Evolutionary conservation across 2,329 filamentous ascomycete genomes (phyloP), one percentile per base, ranked within the genome.

Genomic region (Fusarium sp.): DNA sequence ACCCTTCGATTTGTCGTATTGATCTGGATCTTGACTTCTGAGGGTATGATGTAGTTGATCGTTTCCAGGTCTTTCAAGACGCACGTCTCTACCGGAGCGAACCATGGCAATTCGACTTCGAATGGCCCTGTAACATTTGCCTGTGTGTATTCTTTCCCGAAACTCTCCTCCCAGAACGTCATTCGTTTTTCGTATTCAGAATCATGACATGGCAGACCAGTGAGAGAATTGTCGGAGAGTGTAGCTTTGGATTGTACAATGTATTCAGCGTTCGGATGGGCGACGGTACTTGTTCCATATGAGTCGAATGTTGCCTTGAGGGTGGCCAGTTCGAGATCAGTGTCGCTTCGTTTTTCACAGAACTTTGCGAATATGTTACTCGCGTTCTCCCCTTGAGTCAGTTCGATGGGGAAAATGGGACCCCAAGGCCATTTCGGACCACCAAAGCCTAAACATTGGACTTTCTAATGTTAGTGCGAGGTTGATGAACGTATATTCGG

Each of bases 361-460:
- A 50, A 56, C 6, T 5, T 1, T 3, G 3, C 35, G 14, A 27
- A 64, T 0, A 10, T 7, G 0, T 3, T 6, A 5, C 22, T 39
- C 15, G 49, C 20, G 0, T 4, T n/a, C 13, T 62, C 32, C 1
- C 49, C 57, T 6, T 5, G 14, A 2, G 8, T 27, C 4, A 62
- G 17, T 0, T 27, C 25, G 1, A 11, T 9, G 1, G 48, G 39
- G 3, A 23, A 44, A 27, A 4, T 9, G 0, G 33, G 8, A 7
- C 22, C 4, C 59, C 59, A 62, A 2, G 57, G 59, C 49, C 57
- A 62, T 2, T 22, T n/a, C 1, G 59, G 59, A 4, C 22, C 49
- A 20, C 33, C 37, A 2, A 7, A 8, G 2, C 48, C 49, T n/a
- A 49, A 27, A 1, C 35, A 41, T 2, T 20, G 30, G n/a, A 62